Evolutionary conservation across 768 basidiomycete genomes (phyloP).

Genomic region (Termitomyces sp.): DNA sequence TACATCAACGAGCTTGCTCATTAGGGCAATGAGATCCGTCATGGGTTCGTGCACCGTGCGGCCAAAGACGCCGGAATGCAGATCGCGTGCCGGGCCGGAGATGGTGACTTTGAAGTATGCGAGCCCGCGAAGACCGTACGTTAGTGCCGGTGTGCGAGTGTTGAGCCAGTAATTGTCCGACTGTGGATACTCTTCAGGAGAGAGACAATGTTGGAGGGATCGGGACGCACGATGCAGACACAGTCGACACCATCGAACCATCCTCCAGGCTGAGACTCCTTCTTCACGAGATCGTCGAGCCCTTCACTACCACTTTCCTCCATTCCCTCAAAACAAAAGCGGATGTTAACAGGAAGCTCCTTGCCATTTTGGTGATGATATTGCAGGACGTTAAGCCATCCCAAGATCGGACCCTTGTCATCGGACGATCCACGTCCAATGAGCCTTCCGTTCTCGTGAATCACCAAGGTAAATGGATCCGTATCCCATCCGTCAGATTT

Average conservation of each 20-base stretch:
- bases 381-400: conserved; percentile 87
- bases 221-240: conserved; percentile 76
- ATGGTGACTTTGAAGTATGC: conserved; percentile 82
- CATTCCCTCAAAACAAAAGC: conserved; percentile 96
- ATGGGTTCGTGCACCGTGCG: conserved; percentile 85
- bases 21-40: conserved; percentile 83
- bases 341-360: conserved; percentile 83
- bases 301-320: conserved; percentile 93
- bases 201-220: background rate
- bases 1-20: conserved; percentile 79
- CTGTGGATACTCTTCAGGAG: conserved; percentile 26
- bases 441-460: conserved; percentile 46
- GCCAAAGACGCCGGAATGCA: conserved; percentile 89
- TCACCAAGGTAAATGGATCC: conserved; percentile 73
- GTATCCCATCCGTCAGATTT: conserved; percentile 81
- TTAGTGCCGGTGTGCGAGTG: conserved; percentile 71
- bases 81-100: conserved; percentile 77
- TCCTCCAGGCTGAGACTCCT: conserved; percentile 64
- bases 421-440: conserved; percentile 87
- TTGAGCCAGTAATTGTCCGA: conserved; percentile 96
- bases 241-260: conserved; percentile 89
- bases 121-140: conserved; percentile 86
- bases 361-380: conserved; percentile 65
- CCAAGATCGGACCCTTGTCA: conserved; percentile 87
- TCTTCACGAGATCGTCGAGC: conserved; percentile 77